phyloP scores from a whole-genome alignment of 257 asterid species.

The Craterostigma plantagineum region DNA sequence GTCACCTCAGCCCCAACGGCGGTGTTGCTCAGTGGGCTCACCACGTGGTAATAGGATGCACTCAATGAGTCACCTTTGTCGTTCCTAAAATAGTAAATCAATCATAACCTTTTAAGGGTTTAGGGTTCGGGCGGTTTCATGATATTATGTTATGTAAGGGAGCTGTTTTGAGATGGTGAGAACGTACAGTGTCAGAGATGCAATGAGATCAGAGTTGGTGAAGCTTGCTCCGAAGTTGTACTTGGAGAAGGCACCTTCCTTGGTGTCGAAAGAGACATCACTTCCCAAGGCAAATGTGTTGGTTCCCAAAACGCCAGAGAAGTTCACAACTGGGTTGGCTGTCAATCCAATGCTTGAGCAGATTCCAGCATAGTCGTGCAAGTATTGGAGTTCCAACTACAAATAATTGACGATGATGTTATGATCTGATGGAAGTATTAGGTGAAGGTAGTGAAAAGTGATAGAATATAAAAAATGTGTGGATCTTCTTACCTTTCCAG shows the following conservation, averaged over 20 bases:
- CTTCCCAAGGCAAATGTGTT: slow-evolving; percentile 20
- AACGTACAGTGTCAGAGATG: slow-evolving; percentile 26
- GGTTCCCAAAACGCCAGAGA: slow-evolving; percentile 27
- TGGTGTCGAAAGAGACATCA: slow-evolving; percentile 31
- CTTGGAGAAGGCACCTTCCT: slow-evolving; percentile 26
- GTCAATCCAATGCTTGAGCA: slow-evolving; percentile 31
- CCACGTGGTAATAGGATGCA: slow-evolving; percentile 31
- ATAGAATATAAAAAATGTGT: background rate
- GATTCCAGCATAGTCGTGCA: slow-evolving; percentile 30
- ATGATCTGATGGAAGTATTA: background rate
- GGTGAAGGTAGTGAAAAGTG: too few species aligned
- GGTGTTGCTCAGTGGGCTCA: slow-evolving; percentile 25
- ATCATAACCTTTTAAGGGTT: too few species aligned
- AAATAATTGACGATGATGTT: background rate
- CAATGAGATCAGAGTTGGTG: slow-evolving; percentile 24
- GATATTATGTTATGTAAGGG: too few species aligned
- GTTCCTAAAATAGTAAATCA: slow-evolving; percentile 13
- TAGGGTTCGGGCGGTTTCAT: too few species aligned
- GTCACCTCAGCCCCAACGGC: slow-evolving; percentile 35
- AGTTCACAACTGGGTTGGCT: slow-evolving; percentile 25
- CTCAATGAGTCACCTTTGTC: slow-evolving; percentile 25
- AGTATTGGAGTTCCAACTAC: slow-evolving; percentile 35
- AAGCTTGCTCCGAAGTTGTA: slow-evolving; percentile 31
- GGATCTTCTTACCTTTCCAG: slow-evolving; percentile 22
- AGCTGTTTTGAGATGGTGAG: too few species aligned